Percentiles rank a stretch among this genome's conserved stretches.
Evolutionary conservation across 805 yeast genomes (phyloP).

Genomic region (Candida andamanensis): DNA sequence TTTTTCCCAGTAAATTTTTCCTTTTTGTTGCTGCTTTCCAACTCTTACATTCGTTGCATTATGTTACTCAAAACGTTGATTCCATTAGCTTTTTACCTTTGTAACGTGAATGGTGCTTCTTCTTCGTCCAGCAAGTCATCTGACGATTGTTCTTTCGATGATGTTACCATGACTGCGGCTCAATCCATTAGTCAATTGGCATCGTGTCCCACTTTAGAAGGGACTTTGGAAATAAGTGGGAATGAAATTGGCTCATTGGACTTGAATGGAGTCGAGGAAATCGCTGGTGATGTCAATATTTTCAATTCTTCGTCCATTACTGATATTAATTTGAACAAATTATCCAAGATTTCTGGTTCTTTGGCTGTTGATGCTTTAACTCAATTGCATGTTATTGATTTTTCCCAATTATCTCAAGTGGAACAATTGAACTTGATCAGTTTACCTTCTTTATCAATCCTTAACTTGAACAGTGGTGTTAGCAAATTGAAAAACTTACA

Average conservation of each 20-base stretch:
- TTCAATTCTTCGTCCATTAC: conserved; percentile 37
- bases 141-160: conserved; percentile 32
- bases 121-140: too few relatives aligned
- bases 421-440: conserved; percentile 31
- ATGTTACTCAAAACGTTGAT: conserved; percentile 11
- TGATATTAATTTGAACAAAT: conserved; percentile 24
- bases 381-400: conserved; percentile 34
- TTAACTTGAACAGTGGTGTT: conserved; percentile 34
- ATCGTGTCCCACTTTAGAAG: conserved; percentile 39
- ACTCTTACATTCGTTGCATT: too few relatives aligned
- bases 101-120: conserved; percentile 3
- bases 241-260: conserved; percentile 25
- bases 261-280: conserved; percentile 23
- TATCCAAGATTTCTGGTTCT: conserved; percentile 31
- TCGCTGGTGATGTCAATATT: conserved; percentile 27
- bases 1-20: too few relatives aligned
- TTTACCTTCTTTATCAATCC: conserved; percentile 36
- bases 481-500: conserved; percentile 28
- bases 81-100: conserved; percentile 4
- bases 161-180: conserved; percentile 35
- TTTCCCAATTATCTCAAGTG: conserved; percentile 25
- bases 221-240: conserved; percentile 34
- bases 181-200: conserved; percentile 28
- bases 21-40: too few relatives aligned
- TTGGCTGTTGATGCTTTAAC: conserved; percentile 33